Base-by-base conservation (phyloP, 1,284 basidiomycete species). In the Ceratobasidium sp. region DNA sequence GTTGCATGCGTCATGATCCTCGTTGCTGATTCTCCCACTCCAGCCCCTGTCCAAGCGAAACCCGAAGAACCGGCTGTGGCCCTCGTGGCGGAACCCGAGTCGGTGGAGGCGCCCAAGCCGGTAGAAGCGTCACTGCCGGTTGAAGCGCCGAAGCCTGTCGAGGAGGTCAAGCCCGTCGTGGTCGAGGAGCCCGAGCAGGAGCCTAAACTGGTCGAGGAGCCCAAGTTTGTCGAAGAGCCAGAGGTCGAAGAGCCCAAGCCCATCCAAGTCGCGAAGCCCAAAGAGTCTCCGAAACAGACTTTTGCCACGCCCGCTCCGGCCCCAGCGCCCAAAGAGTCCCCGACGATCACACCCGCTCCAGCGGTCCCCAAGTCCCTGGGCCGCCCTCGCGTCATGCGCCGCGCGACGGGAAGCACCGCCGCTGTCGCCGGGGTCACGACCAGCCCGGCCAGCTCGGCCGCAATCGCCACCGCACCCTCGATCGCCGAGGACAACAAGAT, bases 361-460 rank as follows among this genome's bases (percentile, higher is more conserved):
- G 27, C 55, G 38, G 23, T 44, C 27, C 57, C 69, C 41, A 73
- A 62, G 57, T 60, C 69, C 18, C 69, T 73, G 23, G 68, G 52
- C 18, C 69, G 69, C 23, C 69, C 69, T 6, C 69, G 69, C n/a
- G 69, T 73, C 35, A 55, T 73, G 52, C 69, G 69, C 30, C 69
- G 69, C 27, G 69, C 69, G 7, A 73, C 69, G 27, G 69, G 69
- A 3, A 62, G 69, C 69, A 62, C 69, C 10, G 33, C 69, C 54
- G 69, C 69, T 18, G 50, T 55, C 50, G 52, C 69, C 5, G 69
- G 35, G n/a, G 52, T 71, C 38, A 57, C 69, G 38, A 59, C 50
- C 18, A 67, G 44, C 65, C 41, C 46, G 14, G 65, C 57, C 16
- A 30, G n/a, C 35, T 27, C 46, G 14, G 46, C 68, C 35, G 20